These are phyloP conservation scores for Luzula sylvatica DNA, from an alignment of 176 grass and related monocot species.

Conservation along the genomic window DNA sequence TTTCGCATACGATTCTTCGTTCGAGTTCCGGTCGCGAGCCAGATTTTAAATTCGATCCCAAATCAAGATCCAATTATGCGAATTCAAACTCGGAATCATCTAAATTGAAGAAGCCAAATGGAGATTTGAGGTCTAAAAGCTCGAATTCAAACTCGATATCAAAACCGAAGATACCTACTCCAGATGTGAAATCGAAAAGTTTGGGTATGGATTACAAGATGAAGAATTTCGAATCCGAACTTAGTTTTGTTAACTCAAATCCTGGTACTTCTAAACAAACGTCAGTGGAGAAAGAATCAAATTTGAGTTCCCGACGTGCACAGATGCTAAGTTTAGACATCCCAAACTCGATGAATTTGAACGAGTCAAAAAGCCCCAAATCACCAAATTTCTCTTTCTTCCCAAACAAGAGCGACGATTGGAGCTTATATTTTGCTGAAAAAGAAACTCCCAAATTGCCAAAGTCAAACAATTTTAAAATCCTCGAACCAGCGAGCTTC, in stretches of 20 bases:
- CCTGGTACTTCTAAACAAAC: constrained; percentile 11
- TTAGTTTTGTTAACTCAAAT: too few relatives aligned
- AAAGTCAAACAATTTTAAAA: background rate
- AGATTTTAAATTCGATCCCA: constrained; percentile 18
- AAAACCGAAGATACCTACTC: constrained; percentile 20
- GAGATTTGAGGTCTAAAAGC: constrained; percentile 2
- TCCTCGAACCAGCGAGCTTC: background rate
- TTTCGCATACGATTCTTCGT: constrained; percentile 49
- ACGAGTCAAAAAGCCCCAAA: background rate
- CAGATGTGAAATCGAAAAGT: constrained; percentile 23
- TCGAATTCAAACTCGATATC: constrained; percentile 17
- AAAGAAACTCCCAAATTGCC: constrained; percentile 15
- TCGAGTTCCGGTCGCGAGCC: constrained; percentile 41
- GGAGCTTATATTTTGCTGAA: too few relatives aligned
- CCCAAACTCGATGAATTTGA: constrained; percentile 5
- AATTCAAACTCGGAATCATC: constrained; percentile 1
- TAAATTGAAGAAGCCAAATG: too few relatives aligned
- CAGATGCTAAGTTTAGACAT: constrained; percentile 22
- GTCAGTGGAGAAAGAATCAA: constrained; percentile 3
- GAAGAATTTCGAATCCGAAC: too few relatives aligned
- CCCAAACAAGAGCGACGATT: background rate
- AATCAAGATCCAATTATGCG: constrained; percentile 9
- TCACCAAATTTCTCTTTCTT: background rate
- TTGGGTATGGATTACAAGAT: background rate
- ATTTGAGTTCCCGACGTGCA: background rate